A percentile compares a stretch with the other conserved stretches of the same genome.
Conservation (phyloP, 805 yeast species). For the Candida pseudoglaebosa region DNA sequence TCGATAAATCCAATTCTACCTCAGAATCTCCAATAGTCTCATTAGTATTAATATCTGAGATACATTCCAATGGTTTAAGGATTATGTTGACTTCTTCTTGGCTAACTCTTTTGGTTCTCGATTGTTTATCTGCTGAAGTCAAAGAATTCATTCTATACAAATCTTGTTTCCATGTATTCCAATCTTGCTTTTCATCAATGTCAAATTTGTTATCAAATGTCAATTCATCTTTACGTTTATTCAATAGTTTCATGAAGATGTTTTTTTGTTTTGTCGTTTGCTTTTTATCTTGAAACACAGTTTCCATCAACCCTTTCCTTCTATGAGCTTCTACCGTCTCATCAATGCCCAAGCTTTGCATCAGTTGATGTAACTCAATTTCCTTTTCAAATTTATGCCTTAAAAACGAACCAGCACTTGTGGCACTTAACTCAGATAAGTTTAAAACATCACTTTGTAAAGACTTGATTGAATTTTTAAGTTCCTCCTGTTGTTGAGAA, state of each 20-base stretch:
- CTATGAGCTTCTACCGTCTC: conserved; percentile 7
- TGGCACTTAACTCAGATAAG: conserved; percentile 75
- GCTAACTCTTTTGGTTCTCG: conserved; percentile 58
- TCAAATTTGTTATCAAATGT: conserved; percentile 32
- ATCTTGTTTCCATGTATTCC: conserved; percentile 47
- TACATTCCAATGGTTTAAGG: conserved; percentile 39
- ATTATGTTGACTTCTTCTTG: conserved; percentile 35
- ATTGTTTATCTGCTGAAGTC: conserved; percentile 62
- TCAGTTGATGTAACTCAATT: conserved; percentile 18
- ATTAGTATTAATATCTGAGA: conserved; percentile 40
- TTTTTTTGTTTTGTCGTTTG: conserved; percentile 35
- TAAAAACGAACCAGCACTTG: conserved; percentile 81
- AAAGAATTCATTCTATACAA: conserved; percentile 71
- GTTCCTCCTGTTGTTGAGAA: conserved; percentile 32
- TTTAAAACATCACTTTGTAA: conserved; percentile 44
- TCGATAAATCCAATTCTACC: conserved; percentile 13
- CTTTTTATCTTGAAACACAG: conserved; percentile 42
- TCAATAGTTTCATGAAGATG: conserved; percentile 42
- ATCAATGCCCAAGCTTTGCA: conserved; percentile 9
- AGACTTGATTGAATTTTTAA: conserved; percentile 38
- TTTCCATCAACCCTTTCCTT: conserved; percentile 29
- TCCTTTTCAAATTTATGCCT: conserved; percentile 60
- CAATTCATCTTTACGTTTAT: conserved; percentile 25
- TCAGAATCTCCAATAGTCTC: conserved; percentile 24
- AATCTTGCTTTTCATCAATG: conserved; percentile 29